A percentile compares a stretch with the other conserved stretches of the same genome.
These are phyloP conservation scores for Debaryomyces psychrophilus DNA, from an alignment of 1,139 yeast genomes.

Conservation along the genomic window DNA sequence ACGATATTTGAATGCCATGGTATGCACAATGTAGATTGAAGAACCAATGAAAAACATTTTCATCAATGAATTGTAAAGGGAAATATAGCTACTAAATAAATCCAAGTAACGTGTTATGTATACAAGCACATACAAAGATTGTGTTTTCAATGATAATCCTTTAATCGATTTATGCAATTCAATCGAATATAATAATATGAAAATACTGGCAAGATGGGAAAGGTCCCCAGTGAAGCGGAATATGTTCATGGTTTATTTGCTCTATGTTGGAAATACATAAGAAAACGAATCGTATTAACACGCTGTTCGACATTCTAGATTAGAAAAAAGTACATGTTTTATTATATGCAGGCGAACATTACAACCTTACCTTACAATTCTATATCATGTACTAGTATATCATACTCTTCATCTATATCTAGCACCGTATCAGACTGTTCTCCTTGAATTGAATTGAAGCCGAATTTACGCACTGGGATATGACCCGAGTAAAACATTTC, in stretches of 20 bases:
- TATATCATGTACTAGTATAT: constrained; percentile 22
- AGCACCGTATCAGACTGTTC: constrained; percentile 12
- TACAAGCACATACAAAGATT: constrained; percentile 75
- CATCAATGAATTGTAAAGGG: constrained; percentile 78
- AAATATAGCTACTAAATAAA: constrained; percentile 58
- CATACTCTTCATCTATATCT: constrained; percentile 26
- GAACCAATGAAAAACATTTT: constrained; percentile 78
- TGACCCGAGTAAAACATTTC: constrained; percentile 18
- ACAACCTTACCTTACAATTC: constrained; percentile 17
- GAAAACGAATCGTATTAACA: constrained; percentile 3
- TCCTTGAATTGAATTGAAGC: constrained; percentile 24
- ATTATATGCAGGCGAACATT: constrained; percentile 14
- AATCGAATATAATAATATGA: constrained; percentile 74
- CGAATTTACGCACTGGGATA: constrained; percentile 17
- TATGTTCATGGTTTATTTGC: constrained; percentile 42
- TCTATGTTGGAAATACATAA: background rate
- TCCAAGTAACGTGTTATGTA: constrained; percentile 81
- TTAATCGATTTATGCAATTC: constrained; percentile 65
- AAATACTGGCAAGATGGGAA: constrained; percentile 79
- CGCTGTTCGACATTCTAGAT: constrained; percentile 7
- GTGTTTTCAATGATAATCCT: constrained; percentile 91
- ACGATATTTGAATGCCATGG: constrained; percentile 67
- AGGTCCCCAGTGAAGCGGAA: constrained; percentile 72
- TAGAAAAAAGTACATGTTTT: background rate
- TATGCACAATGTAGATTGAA: constrained; percentile 72